A percentile compares a stretch with the other conserved stretches of the same genome.
These are phyloP conservation scores for Solanum okadae DNA, from an alignment of 257 asterid genomes.

Conservation along the genomic window DNA sequence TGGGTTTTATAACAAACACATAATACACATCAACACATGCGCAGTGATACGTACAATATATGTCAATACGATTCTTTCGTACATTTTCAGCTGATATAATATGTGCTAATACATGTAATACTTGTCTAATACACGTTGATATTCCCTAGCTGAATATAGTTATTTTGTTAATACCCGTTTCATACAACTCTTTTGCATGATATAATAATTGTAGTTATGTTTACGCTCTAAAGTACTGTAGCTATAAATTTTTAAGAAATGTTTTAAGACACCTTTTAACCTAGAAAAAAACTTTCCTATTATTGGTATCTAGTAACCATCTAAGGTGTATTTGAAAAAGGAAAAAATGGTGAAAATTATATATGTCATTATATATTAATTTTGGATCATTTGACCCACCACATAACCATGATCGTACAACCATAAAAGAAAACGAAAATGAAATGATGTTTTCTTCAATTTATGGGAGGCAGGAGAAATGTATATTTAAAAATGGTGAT, in stretches of 20 bases:
- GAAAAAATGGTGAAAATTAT: neutral
- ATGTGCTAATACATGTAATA: neutral
- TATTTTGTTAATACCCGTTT: neutral
- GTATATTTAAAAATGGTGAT: neutral
- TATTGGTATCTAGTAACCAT: neutral
- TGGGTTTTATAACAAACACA: no score
- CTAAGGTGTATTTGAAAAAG: neutral
- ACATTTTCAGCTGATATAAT: neutral
- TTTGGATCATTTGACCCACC: neutral
- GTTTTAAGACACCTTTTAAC: neutral
- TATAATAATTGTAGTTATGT: no score
- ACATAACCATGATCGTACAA: neutral
- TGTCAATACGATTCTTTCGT: no score
- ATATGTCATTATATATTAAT: neutral
- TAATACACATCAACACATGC: neutral
- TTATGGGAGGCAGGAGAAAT: neutral
- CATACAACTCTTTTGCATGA: neutral
- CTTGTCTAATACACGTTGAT: neutral
- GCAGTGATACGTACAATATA: neutral
- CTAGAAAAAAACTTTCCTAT: neutral
- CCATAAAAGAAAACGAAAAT: neutral
- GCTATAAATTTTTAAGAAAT: no score
- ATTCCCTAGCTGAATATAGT: neutral
- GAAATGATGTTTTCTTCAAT: neutral
- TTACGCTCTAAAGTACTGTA: neutral